Evolutionary conservation across 805 yeast species (phyloP).

Genomic region (Metschnikowia cerradonensis): DNA sequence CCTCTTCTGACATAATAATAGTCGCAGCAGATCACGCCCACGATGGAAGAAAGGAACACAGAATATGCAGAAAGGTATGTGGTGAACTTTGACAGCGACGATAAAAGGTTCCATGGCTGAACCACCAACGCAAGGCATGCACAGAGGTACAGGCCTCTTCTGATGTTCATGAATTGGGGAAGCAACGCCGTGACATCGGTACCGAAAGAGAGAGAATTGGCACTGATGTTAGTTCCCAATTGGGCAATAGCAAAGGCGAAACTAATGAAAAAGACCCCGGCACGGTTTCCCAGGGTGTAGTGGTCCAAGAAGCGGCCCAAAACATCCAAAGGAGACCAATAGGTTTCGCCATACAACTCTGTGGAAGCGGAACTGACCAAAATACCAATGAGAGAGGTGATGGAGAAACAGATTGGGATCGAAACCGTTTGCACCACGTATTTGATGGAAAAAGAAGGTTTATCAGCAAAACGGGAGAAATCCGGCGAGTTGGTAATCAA

Average conservation of each 20-base stretch:
- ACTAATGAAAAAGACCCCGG: conserved; percentile 74
- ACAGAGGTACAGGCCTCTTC: conserved; percentile 79
- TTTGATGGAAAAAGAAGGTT: conserved; percentile 36
- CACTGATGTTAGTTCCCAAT: conserved; percentile 72
- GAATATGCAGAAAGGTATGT: conserved; percentile 79
- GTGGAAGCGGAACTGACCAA: conserved; percentile 78
- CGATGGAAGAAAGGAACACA: conserved; percentile 77
- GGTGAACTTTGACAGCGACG: conserved; percentile 68
- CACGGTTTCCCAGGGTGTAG: conserved; percentile 57
- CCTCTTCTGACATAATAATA: conserved; percentile 70
- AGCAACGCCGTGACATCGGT: conserved; percentile 66
- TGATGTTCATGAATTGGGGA: conserved; percentile 62
- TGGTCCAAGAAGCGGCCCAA: conserved; percentile 54
- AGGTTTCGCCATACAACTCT: conserved; percentile 59
- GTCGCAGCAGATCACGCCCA: conserved; percentile 70
- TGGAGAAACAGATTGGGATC: conserved; percentile 72
- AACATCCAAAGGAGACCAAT: conserved; percentile 84
- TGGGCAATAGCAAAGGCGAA: conserved; percentile 71
- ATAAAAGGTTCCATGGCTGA: conserved; percentile 75
- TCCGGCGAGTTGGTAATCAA: conserved; percentile 85
- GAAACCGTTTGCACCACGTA: conserved; percentile 49
- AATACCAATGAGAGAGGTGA: conserved; percentile 82
- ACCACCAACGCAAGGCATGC: conserved; percentile 66
- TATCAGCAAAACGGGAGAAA: conserved; percentile 75
- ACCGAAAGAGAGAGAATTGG: conserved; percentile 68